Percentiles rank a stretch among this genome's conserved stretches.
phyloP scores from a whole-genome alignment of 371 early-diverging fungal species.

The Mucor piriformis region DNA sequence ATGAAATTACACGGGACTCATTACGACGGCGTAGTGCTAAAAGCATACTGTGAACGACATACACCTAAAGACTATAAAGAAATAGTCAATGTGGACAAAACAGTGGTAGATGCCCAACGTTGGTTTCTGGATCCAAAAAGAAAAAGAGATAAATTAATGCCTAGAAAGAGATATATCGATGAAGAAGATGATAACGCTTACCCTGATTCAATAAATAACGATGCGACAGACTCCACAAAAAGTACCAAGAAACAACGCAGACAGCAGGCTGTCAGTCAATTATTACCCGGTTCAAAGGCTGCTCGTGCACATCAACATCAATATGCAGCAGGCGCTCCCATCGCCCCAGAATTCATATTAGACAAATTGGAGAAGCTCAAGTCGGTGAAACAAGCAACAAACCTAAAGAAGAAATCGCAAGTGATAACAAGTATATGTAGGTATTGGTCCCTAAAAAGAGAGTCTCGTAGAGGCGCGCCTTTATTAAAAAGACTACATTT shows the following conservation, averaged over 20 bases:
- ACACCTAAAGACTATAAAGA: conserved; percentile 74
- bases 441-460: conserved; percentile 95
- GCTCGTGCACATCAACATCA: conserved; percentile 67
- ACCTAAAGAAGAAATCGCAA: conserved; percentile 53
- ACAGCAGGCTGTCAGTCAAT: conserved; percentile 28
- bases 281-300: conserved; percentile 53
- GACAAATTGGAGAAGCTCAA: conserved; percentile 59
- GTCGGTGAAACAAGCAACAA: conserved; percentile 42
- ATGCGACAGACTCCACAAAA: conserved; percentile 4
- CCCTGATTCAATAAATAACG: neutral
- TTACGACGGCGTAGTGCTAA: conserved; percentile 59
- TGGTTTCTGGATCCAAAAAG: conserved; percentile 21
- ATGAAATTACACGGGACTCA: conserved; percentile 62
- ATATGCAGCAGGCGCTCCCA: conserved; percentile 60
- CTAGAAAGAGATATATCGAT: conserved; percentile 37
- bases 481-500: conserved; percentile 93
- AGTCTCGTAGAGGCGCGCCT: conserved; percentile 86
- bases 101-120: conserved; percentile 40
- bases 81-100: conserved; percentile 51
- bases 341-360: conserved; percentile 73
- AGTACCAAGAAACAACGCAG: conserved; percentile 21
- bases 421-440: conserved; percentile 73
- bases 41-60: conserved; percentile 85
- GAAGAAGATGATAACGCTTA: conserved; percentile 36
- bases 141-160: conserved; percentile 7